Conservation (phyloP, 495 filamentous ascomycete genomes). For the Pseudoneurospora amorphoporcata region DNA sequence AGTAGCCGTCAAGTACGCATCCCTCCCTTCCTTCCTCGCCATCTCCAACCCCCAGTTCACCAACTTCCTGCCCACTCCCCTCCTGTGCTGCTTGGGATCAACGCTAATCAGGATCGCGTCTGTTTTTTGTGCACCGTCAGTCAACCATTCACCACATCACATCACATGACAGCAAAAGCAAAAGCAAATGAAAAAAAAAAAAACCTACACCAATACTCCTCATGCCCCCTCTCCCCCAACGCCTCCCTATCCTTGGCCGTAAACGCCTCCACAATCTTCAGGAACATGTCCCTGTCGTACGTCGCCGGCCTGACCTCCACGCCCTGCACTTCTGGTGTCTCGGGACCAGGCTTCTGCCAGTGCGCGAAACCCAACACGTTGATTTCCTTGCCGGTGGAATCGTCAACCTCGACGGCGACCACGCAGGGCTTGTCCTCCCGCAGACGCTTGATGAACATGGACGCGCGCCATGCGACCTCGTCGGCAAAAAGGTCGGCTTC, state of each 20-base stretch:
- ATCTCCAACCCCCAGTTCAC: conserved; percentile 13
- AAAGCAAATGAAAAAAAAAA: no score
- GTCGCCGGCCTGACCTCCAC: background rate
- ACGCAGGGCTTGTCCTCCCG: conserved; percentile 8
- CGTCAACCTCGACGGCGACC: conserved; percentile 14
- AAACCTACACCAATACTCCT: background rate
- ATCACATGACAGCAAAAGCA: no score
- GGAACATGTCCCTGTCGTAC: background rate
- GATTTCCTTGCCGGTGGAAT: background rate
- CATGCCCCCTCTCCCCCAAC: background rate
- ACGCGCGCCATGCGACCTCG: conserved; percentile 11
- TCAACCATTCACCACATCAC: no score
- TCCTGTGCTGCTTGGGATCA: conserved; percentile 13
- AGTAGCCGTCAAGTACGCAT: conserved; percentile 11
- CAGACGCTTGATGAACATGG: conserved; percentile 6
- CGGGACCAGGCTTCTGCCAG: conserved; percentile 10
- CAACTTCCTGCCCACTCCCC: conserved; percentile 17
- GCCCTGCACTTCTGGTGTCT: background rate
- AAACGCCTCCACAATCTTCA: background rate
- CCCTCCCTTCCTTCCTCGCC: conserved; percentile 3
- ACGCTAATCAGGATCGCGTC: conserved; percentile 13
- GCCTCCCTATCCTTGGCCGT: background rate
- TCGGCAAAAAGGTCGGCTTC: conserved; percentile 1
- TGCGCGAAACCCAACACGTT: conserved; percentile 14
- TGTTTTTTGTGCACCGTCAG: conserved; percentile 6